phyloP scores from a whole-genome alignment of 345 rosid species.

The Carallia pectinifolia region DNA sequence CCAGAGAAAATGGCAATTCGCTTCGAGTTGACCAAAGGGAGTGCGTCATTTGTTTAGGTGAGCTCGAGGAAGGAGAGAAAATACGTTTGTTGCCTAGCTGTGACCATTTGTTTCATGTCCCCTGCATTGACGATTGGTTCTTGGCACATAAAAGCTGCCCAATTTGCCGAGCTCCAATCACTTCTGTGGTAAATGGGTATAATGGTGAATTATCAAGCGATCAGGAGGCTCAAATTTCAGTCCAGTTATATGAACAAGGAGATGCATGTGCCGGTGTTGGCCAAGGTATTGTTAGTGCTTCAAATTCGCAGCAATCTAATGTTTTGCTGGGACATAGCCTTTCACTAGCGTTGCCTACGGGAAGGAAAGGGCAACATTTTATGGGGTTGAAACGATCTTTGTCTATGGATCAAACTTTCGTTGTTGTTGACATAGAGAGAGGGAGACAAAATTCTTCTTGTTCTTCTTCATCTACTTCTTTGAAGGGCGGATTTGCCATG shows the following conservation, averaged over 20 bases:
- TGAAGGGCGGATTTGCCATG: not conserved
- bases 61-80: conserved; percentile 45
- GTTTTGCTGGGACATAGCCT: conserved; percentile 20
- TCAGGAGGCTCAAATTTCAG: not conserved
- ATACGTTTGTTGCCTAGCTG: conserved; percentile 66
- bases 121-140: conserved; percentile 74
- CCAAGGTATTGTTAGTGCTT: not conserved
- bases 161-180: conserved; percentile 46
- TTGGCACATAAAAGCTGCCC: conserved; percentile 60
- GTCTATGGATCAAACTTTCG: conserved; percentile 37
- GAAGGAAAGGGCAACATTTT: conserved; percentile 4
- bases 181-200: not conserved
- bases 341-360: conserved; percentile 19
- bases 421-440: conserved; percentile 21
- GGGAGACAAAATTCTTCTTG: not conserved
- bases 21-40: conserved; percentile 30
- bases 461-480: not conserved
- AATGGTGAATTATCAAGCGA: not conserved
- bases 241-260: conserved; percentile 8
- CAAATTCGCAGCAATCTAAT: conserved; percentile 7
- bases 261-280: not conserved
- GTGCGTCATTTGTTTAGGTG: conserved; percentile 55
- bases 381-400: conserved; percentile 30
- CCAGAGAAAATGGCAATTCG: not conserved
- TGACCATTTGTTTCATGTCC: conserved; percentile 65